Base-by-base conservation (phyloP, 1,139 yeast species). In the Diutina ranongensis region DNA sequence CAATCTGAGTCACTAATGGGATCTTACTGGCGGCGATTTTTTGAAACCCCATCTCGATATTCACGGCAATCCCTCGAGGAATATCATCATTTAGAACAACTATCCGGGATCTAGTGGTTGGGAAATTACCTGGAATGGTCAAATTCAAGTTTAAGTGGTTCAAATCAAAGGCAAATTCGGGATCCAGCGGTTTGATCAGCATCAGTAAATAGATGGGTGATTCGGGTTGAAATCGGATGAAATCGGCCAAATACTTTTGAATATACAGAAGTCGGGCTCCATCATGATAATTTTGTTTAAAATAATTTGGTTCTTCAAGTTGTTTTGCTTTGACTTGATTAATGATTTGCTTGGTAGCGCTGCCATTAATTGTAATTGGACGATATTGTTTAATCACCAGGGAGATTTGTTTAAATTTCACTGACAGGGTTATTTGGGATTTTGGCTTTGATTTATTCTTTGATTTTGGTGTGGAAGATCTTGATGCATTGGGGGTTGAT, bases 91-190 rank as follows among this genome's bases (percentile, higher is more conserved):
- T 82, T 45, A 78, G 64, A 4, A 84, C 82, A 44, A 65, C 63
- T 1, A 77, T 64, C 4, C 71, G 59, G 1, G 55, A 57, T 16
- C 54, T 55, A 42, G 52, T 55, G 35, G 60, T 54, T 0, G 89
- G 89, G 54, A 80, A 83, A 27, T 61, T 62, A 2, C 58, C 54
- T 0, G 92, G 88, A 3, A 83, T 64, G 45, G 69, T 62, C 44
- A 83, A 59, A 46, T 75, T 72, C 32, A 83, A 54, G 45, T 72
- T 67, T 47, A 83, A 64, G 18, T 58, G 54, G 8, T 70, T 72
- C 28, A 83, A 59, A 49, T 80, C 86, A 55, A 71, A 83, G 0
- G 89, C 84, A 56, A 83, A 83, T 38, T 82, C 85, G 0, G 89
- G 89, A 56, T 82, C 92, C 0, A 82, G 69, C 0, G 92, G 89